Evolutionary conservation across 2,329 filamentous ascomycete species (phyloP).

Genomic region (Alternaria conjuncta): DNA sequence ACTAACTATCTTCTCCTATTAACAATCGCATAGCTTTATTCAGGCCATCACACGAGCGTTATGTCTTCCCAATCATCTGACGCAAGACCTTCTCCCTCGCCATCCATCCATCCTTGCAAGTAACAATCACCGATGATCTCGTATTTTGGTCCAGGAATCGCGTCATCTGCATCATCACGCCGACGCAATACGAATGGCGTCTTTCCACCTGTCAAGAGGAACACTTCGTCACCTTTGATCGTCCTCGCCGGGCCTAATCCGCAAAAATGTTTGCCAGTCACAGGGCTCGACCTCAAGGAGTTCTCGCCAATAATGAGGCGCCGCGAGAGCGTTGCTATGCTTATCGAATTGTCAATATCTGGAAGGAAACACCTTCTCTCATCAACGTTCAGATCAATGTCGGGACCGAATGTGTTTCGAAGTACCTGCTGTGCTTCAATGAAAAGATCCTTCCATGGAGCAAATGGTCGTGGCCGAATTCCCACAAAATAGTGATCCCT

Average conservation of each 20-base stretch:
- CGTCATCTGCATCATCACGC: background rate
- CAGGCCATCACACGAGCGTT: background rate
- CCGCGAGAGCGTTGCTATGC: background rate
- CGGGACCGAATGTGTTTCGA: background rate
- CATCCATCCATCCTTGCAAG: background rate
- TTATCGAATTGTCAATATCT: background rate
- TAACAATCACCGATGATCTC: conserved; percentile 6
- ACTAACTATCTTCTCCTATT: no score
- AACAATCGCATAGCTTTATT: background rate
- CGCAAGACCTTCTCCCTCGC: background rate
- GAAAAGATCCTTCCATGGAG: background rate
- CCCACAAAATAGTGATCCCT: no score
- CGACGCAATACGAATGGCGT: conserved; percentile 17
- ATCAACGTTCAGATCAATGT: background rate
- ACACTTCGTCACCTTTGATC: conserved; percentile 11
- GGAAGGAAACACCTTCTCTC: background rate
- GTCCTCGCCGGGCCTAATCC: conserved; percentile 16
- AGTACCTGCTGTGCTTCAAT: background rate
- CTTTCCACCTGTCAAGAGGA: conserved; percentile 11
- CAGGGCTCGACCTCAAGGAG: background rate
- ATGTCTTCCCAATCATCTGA: background rate
- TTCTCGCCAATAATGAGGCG: background rate
- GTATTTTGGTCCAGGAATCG: background rate
- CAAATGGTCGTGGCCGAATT: background rate
- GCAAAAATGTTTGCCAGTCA: background rate